phyloP scores from a whole-genome alignment of 2,329 filamentous ascomycete species.

The Colletotrichum sp. region DNA sequence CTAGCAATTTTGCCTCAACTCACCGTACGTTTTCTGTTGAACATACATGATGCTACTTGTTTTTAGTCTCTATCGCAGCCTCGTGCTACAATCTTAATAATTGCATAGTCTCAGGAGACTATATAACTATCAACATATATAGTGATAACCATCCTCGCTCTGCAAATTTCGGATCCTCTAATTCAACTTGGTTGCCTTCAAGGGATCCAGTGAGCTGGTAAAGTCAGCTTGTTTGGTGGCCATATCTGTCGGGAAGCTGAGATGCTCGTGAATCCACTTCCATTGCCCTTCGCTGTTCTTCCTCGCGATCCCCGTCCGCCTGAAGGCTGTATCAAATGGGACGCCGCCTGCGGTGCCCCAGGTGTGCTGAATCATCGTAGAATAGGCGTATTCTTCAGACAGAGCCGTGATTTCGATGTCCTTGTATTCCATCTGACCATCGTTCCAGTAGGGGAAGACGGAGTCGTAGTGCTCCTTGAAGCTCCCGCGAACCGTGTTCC shows the following conservation, averaged over 20 bases:
- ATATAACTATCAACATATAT: accelerated
- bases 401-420: neutral
- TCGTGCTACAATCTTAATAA: neutral
- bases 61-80: no score
- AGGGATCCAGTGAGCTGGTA: neutral
- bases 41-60: no score
- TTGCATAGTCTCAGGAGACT: neutral
- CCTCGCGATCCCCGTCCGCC: neutral
- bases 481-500: neutral
- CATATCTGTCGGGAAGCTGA: neutral
- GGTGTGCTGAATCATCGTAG: neutral
- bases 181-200: neutral
- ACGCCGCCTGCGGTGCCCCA: neutral
- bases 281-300: neutral
- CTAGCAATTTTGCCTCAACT: no score
- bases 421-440: neutral
- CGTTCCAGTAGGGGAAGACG: neutral
- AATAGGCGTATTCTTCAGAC: neutral
- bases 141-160: neutral
- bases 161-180: neutral
- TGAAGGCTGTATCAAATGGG: neutral
- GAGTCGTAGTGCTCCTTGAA: neutral
- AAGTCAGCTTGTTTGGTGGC: neutral
- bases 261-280: neutral
- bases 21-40: no score